Evolutionary conservation across 2,329 filamentous ascomycete species (phyloP).

Genomic region (Neofusicoccum laricinum): DNA sequence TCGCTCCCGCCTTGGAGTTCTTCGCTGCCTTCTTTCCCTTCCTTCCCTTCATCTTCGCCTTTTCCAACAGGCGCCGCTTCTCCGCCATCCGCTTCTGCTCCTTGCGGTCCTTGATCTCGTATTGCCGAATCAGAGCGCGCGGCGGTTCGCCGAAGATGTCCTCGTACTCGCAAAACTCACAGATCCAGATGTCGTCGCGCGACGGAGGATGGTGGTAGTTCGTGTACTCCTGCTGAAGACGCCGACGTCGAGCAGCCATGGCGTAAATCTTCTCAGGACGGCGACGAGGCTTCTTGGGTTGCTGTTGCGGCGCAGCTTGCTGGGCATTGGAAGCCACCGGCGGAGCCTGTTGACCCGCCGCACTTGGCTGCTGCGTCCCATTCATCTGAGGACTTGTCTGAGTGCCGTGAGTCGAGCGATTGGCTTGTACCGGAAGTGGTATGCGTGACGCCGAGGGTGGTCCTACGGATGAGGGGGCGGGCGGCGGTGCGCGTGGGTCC

Average conservation of each 20-base stretch:
- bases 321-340: conserved; percentile 39
- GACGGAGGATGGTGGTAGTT: conserved; percentile 72
- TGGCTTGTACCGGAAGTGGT: conserved; percentile 14
- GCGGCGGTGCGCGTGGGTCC: conserved; percentile 27
- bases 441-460: conserved; percentile 20
- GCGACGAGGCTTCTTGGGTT: conserved; percentile 61
- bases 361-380: conserved; percentile 30
- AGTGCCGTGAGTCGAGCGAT: conserved; percentile 50
- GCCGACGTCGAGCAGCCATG: conserved; percentile 72
- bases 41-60: conserved; percentile 88
- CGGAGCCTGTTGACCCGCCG: conserved; percentile 23
- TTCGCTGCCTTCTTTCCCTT: conserved; percentile 85
- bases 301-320: conserved; percentile 35
- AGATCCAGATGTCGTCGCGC: conserved; percentile 83
- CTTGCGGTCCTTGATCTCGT: conserved; percentile 90
- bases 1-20: conserved; percentile 39
- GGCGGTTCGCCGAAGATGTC: conserved; percentile 88
- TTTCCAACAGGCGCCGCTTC: conserved; percentile 78
- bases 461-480: conserved; percentile 18
- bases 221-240: conserved; percentile 70
- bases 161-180: conserved; percentile 98
- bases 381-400: conserved; percentile 55
- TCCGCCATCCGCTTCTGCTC: conserved; percentile 83
- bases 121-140: conserved; percentile 78
- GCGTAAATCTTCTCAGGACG: conserved; percentile 67